These are phyloP conservation scores for Pseudohalonectria lignicola DNA, from an alignment of 2,329 filamentous ascomycete genomes.

Conservation along the genomic window DNA sequence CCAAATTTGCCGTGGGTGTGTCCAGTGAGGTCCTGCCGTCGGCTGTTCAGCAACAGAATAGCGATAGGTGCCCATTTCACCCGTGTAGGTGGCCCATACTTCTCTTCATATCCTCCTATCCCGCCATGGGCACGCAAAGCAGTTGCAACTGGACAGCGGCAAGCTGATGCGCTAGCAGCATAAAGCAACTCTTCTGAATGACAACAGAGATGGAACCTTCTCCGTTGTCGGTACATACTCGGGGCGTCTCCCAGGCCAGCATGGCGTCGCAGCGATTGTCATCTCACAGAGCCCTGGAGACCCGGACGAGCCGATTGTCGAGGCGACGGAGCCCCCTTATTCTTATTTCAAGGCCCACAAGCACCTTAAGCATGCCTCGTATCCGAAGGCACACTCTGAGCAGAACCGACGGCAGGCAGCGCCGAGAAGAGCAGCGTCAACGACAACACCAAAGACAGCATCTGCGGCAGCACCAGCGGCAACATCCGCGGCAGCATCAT, in stretches of 20 bases:
- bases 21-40: constrained; percentile 6
- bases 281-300: constrained; percentile 1
- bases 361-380: too few species aligned
- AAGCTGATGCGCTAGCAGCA: constrained; percentile 2
- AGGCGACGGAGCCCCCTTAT: too few species aligned
- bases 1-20: constrained; percentile 5
- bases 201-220: constrained; percentile 7
- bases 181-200: constrained; percentile 2
- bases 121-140: too few species aligned
- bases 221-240: neutral
- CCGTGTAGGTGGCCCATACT: too few species aligned
- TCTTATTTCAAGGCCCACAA: neutral
- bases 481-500: neutral
- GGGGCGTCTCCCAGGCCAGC: neutral
- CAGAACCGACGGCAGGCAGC: too few species aligned
- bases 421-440: neutral
- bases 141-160: too few species aligned
- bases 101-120: too few species aligned
- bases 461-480: neutral
- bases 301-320: neutral
- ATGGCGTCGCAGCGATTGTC: constrained; percentile 1
- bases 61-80: constrained; percentile 6
- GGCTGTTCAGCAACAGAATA: constrained; percentile 1
- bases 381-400: too few species aligned
- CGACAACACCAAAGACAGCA: neutral